These are phyloP conservation scores for Colletotrichum tropicale DNA, from an alignment of 2,329 filamentous ascomycete species.

Conservation along the genomic window DNA sequence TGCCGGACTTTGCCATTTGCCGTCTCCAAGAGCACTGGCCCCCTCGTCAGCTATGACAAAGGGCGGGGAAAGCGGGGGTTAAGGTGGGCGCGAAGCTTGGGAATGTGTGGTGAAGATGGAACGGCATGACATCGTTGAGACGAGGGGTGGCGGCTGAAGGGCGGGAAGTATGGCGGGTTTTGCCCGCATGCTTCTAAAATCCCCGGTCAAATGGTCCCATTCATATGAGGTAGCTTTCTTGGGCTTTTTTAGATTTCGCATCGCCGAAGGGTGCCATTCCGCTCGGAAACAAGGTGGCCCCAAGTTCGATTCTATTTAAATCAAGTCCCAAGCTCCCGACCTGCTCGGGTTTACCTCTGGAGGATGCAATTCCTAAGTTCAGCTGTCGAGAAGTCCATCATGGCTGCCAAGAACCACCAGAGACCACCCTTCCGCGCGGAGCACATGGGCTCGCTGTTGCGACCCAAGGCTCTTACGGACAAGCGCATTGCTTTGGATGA, in stretches of 20 bases:
- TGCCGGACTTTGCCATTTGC: not conserved
- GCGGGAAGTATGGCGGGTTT: not conserved
- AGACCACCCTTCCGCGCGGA: slow-evolving; percentile 72
- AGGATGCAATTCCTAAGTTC: not conserved
- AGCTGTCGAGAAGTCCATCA: not conserved
- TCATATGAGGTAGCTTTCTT: not conserved
- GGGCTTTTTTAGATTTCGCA: not conserved
- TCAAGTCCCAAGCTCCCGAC: not conserved
- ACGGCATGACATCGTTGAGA: slow-evolving; percentile 8
- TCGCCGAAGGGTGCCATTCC: not conserved
- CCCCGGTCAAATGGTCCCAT: not conserved
- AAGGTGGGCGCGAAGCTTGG: not conserved
- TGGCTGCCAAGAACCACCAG: slow-evolving; percentile 15
- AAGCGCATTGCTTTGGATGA: slow-evolving; percentile 34
- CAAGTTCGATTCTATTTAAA: not conserved
- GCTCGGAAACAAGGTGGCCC: not conserved
- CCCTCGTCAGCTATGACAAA: slow-evolving; percentile 35
- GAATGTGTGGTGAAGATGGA: slow-evolving; percentile 1
- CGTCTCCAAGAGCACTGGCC: not conserved
- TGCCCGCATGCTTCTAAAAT: not conserved
- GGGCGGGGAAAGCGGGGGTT: slow-evolving; percentile 30
- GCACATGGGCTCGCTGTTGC: slow-evolving; percentile 75
- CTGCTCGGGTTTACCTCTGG: rapidly evolving
- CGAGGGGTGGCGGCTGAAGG: not conserved
- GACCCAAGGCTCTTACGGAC: slow-evolving; percentile 54